Evolutionary conservation across 192 early-diverging fungal species (phyloP).

Genomic region (Backusella mclennaniae): DNA sequence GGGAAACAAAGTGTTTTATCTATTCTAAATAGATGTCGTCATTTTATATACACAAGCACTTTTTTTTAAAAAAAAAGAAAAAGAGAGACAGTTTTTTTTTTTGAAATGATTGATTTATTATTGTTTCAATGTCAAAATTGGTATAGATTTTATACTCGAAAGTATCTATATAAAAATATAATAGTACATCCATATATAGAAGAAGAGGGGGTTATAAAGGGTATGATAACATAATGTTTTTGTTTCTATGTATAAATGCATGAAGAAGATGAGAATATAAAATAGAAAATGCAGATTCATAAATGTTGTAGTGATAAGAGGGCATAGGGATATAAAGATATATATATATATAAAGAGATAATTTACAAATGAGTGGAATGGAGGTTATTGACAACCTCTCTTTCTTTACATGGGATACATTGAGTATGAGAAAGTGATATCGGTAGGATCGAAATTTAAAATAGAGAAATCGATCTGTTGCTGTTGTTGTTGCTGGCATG

Average conservation of each 20-base stretch:
- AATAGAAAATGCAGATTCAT: background rate
- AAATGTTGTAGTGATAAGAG: background rate
- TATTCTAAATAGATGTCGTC: background rate
- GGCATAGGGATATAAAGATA: background rate
- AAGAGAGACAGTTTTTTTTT: background rate
- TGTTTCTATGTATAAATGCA: constrained; percentile 9
- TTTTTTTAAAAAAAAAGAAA: background rate
- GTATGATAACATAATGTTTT: background rate
- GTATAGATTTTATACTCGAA: background rate
- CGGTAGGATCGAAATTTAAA: constrained; percentile 6
- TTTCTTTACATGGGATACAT: constrained; percentile 3
- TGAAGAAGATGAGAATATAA: background rate
- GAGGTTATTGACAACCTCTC: background rate
- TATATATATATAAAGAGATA: background rate
- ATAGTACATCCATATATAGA: background rate
- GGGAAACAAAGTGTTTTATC: too few species aligned
- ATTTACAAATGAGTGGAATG: background rate
- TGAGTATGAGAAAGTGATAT: constrained; percentile 1
- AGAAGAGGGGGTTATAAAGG: background rate
- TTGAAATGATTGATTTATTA: background rate
- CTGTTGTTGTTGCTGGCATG: background rate
- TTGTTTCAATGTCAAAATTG: background rate
- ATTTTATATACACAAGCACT: background rate
- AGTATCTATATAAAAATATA: background rate
- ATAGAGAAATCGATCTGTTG: background rate